Base-by-base conservation (phyloP, 805 yeast species). In the Ogataea pilisensis region DNA sequence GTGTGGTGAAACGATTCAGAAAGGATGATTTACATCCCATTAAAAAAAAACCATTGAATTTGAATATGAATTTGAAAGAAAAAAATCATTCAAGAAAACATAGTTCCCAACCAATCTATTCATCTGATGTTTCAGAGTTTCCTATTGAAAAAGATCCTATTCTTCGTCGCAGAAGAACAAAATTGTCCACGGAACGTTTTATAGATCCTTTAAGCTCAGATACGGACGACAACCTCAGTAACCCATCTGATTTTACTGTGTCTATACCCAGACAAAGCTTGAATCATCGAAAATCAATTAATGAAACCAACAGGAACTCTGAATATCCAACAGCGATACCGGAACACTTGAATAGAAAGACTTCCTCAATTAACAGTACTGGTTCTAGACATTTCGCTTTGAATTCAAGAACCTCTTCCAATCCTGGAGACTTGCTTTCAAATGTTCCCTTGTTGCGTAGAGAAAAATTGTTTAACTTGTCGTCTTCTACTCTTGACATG, bases 381-480 rank as follows among this genome's bases (percentile, higher is more conserved):
- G n/a, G n/a, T 17, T 72, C 80, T 2, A 64, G 75, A 42, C 75
- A 75, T 47, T 75, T 76, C 30, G 75, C 63, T 4, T 62, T 83
- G 27, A 76, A 73, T 20, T 70, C 85, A 2, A 65, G 81, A 37
- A 72, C 75, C 39, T 63, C 75, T 4, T 66, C 80, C 14, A 87
- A 84, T 53, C 95, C 96, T 0, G 96, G 96, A 22, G 95, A 88
- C 57, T 67, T 89, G 38, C 63, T 89, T 9, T 84, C 95, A 0
- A 85, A 83, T 40, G 95, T 82, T 1, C 93, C 95, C 1, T 58
- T 85, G 7, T 52, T 56, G 22, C 45, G 54, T 36, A 42, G 39
- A 16, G 54, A 43, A 2, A 43, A 38, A 34, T 13, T 19, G 2
- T 18, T 25, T 7, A 25, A 40, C 16, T 18, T 36, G 14, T n/a